A percentile compares a stretch with the other conserved stretches of the same genome.
Conservation (phyloP, 306 rosid genomes). For the Vachellia pachyceras region DNA sequence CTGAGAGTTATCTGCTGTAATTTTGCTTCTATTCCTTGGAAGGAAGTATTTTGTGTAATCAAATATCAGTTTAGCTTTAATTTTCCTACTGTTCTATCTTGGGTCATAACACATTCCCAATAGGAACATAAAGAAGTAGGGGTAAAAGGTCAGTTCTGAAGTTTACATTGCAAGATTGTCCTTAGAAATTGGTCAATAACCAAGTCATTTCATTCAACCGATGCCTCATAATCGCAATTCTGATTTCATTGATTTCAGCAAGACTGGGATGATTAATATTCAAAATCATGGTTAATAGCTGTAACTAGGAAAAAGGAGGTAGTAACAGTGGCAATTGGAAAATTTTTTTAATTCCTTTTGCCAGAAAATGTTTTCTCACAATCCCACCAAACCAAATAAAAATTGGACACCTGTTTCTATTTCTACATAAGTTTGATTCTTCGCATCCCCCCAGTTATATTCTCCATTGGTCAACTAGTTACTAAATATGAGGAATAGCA, state of each 20-base stretch:
- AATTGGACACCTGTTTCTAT: not conserved
- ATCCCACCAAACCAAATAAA: not conserved
- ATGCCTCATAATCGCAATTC: not conserved
- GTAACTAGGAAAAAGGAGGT: not conserved
- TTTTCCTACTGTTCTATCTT: too few relatives aligned
- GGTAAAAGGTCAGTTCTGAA: conserved; percentile 7
- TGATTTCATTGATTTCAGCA: not conserved
- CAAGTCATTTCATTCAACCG: not conserved
- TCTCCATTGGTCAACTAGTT: not conserved
- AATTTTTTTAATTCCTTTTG: not conserved
- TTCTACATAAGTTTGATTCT: not conserved
- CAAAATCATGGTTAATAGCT: not conserved
- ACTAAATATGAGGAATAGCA: not conserved
- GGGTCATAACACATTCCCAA: not conserved
- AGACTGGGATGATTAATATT: not conserved
- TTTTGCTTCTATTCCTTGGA: too few relatives aligned
- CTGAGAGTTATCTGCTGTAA: too few relatives aligned
- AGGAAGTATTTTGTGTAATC: too few relatives aligned
- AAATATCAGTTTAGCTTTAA: too few relatives aligned
- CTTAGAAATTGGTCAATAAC: not conserved
- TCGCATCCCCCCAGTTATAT: not conserved
- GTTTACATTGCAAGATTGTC: not conserved
- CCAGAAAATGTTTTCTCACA: not conserved
- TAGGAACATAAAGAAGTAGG: not conserved
- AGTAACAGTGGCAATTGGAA: not conserved